These are phyloP conservation scores for Allodekkera sacchari DNA, from an alignment of 805 yeast genomes.

Conservation along the genomic window DNA sequence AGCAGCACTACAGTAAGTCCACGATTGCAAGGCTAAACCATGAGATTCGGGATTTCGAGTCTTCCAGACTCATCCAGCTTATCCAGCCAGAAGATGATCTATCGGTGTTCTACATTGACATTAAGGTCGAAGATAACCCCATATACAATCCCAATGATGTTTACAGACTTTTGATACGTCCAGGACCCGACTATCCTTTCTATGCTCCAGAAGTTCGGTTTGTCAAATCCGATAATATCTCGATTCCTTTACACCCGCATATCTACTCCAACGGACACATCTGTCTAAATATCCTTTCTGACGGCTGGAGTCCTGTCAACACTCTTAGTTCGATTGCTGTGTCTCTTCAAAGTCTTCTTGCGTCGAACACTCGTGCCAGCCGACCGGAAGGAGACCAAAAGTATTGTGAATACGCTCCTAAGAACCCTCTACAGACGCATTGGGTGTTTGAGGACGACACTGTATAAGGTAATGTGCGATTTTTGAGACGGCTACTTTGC, in stretches of 20 bases:
- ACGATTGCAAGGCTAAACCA: constrained; percentile 3
- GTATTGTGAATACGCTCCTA: constrained; percentile 47
- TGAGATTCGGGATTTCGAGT: constrained; percentile 1
- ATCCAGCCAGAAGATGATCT: constrained; percentile 3
- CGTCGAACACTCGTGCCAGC: constrained; percentile 35
- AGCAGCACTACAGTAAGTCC: too few relatives aligned
- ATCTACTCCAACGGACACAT: constrained; percentile 71
- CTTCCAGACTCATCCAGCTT: background rate
- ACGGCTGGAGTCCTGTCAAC: constrained; percentile 62
- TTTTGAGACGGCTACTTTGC: too few relatives aligned
- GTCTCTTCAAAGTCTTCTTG: constrained; percentile 59
- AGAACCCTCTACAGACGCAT: constrained; percentile 40
- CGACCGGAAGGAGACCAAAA: constrained; percentile 50
- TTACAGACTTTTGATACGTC: constrained; percentile 35
- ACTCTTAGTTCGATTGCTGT: constrained; percentile 38
- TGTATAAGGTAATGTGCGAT: constrained; percentile 12
- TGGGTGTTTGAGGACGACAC: constrained; percentile 58
- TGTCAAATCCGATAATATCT: constrained; percentile 18
- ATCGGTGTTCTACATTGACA: constrained; percentile 19
- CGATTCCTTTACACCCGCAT: constrained; percentile 67
- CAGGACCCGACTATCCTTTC: constrained; percentile 46
- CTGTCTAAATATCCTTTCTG: constrained; percentile 59
- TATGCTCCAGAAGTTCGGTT: constrained; percentile 52
- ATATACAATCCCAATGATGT: constrained; percentile 27
- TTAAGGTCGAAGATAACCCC: constrained; percentile 27